A percentile compares a stretch with the other conserved stretches of the same genome.
Evolutionary conservation across 371 early-diverging fungal species (phyloP).

Genomic region (Apophysomyces trapeziformis): DNA sequence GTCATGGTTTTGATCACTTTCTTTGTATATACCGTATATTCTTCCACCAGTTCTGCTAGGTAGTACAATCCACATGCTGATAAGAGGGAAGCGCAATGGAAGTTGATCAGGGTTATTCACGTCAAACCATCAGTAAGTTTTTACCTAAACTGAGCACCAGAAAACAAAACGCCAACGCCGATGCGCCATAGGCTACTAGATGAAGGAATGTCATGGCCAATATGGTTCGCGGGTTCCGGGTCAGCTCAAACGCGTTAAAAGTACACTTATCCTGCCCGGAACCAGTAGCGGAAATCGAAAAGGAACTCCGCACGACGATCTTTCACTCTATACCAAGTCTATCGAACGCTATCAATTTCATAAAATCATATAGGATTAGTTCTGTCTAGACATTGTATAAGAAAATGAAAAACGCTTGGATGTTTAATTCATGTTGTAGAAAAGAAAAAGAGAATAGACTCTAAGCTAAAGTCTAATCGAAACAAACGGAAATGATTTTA

Average conservation of each 20-base stretch:
- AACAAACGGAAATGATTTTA: not conserved
- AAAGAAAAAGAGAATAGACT: conserved; percentile 53
- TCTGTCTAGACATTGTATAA: too few relatives aligned
- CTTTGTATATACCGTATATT: conserved; percentile 81
- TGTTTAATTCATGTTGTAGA: conserved; percentile 60
- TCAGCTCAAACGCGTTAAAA: not conserved
- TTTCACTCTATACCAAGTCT: too few relatives aligned
- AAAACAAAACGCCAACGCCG: conserved; percentile 46
- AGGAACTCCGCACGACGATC: too few relatives aligned
- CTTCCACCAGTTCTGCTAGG: conserved; percentile 79
- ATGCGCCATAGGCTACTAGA: conserved; percentile 47
- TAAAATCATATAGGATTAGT: too few relatives aligned
- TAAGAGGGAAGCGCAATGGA: not conserved
- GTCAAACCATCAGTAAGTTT: too few relatives aligned
- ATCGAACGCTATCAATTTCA: too few relatives aligned
- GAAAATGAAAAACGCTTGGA: too few relatives aligned
- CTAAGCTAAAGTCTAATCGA: conserved; percentile 83
- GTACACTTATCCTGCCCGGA: too few relatives aligned
- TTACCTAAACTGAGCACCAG: conserved; percentile 52
- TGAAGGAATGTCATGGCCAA: conserved; percentile 36
- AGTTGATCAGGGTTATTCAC: too few relatives aligned
- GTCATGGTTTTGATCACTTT: conserved; percentile 76
- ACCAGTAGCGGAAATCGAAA: too few relatives aligned
- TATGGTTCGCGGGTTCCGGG: not conserved
- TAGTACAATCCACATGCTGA: conserved; percentile 88